Percentiles rank a stretch among this genome's conserved stretches.
Evolutionary conservation across 164 flowering plant species (phyloP).

Genomic region (grape (Vitis vinifera)): ASM3070453v1 NC_081812.1:22081001-22081500

Average conservation of each 20-base stretch:
- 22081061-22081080: slow-evolving; percentile 81
- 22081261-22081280: slow-evolving; percentile 79
- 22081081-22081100: slow-evolving; percentile 62
- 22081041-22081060: slow-evolving; percentile 88
- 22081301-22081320: slow-evolving; percentile 88
- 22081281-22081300: slow-evolving; percentile 94
- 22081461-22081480: slow-evolving; percentile 98
- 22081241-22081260: slow-evolving; percentile 89
- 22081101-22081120: slow-evolving; percentile 74
- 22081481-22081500: slow-evolving; percentile 98
- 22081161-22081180: slow-evolving; percentile 84
- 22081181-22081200: slow-evolving; percentile 85
- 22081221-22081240: slow-evolving; percentile 92
- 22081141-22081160: slow-evolving; percentile 56
- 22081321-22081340: slow-evolving; percentile 94
- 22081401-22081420: slow-evolving; percentile 89
- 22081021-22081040: slow-evolving; percentile 68
- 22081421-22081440: slow-evolving; percentile 86
- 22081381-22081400: slow-evolving; percentile 96
- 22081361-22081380: slow-evolving; percentile 77
- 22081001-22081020: slow-evolving; percentile 78
- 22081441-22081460: slow-evolving; percentile 89
- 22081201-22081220: slow-evolving; percentile 59
- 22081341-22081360: slow-evolving; percentile 89
- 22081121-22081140: slow-evolving; percentile 52